Conservation (phyloP, 2,329 filamentous ascomycete species). For the Sclerotinia borealis region DNA sequence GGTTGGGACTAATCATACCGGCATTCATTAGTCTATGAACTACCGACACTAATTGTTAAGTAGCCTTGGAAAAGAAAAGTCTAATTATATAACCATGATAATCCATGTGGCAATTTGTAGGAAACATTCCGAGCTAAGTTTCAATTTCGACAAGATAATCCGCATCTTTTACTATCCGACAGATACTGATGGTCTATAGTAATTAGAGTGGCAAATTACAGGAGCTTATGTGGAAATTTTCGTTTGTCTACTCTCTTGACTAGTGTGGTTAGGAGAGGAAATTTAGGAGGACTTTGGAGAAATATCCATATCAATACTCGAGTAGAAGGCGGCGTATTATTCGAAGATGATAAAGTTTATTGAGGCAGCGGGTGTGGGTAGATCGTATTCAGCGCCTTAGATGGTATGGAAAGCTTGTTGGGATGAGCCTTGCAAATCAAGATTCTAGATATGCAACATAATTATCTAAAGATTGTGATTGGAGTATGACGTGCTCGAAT, state of each 20-base stretch:
- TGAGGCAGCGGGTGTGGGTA: no score
- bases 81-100: no score
- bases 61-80: neutral
- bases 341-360: no score
- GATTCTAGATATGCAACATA: neutral
- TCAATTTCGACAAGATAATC: no score
- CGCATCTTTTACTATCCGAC: no score
- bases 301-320: no score
- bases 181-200: no score
- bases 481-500: neutral
- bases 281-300: neutral
- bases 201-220: neutral
- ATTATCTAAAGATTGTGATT: neutral
- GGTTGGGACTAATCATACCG: neutral
- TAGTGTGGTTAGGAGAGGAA: neutral
- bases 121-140: no score
- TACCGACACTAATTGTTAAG: neutral
- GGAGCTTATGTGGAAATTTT: neutral
- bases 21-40: neutral
- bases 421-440: neutral
- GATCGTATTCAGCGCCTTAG: no score
- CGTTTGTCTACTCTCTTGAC: neutral
- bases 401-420: neutral
- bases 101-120: neutral
- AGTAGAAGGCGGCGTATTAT: no score